Evolutionary conservation across 2,329 filamentous ascomycete genomes (phyloP).

Genomic region (Fusarium devonianum): DNA sequence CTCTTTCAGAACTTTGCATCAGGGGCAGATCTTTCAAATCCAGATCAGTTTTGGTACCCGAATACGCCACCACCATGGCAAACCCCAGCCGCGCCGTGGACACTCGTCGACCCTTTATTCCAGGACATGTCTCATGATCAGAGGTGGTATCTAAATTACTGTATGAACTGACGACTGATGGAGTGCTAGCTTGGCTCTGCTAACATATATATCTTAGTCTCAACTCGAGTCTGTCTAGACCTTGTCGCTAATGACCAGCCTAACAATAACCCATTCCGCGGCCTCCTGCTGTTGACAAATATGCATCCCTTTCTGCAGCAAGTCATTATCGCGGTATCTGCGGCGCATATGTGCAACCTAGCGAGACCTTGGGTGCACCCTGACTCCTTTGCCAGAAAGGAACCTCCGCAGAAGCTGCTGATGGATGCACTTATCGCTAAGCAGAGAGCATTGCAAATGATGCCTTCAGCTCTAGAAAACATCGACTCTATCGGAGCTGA

Average conservation of each 20-base stretch:
- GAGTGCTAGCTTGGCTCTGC: constrained; percentile 1
- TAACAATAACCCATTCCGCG: constrained; percentile 55
- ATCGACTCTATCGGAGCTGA: constrained; percentile 48
- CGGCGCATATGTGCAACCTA: constrained; percentile 55
- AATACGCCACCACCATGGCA: constrained; percentile 21
- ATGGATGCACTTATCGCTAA: constrained; percentile 55
- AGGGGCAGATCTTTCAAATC: constrained; percentile 11
- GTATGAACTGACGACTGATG: constrained; percentile 36
- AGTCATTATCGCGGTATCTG: constrained; percentile 56
- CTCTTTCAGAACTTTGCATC: not conserved
- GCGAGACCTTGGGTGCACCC: constrained; percentile 27
- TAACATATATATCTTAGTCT: constrained; percentile 45
- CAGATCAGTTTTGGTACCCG: constrained; percentile 24
- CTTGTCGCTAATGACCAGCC: constrained; percentile 55
- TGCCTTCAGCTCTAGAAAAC: constrained; percentile 49
- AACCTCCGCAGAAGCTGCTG: constrained; percentile 39
- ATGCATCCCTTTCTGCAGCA: constrained; percentile 52
- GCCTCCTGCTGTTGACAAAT: constrained; percentile 50
- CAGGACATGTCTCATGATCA: constrained; percentile 62
- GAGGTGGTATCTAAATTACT: constrained; percentile 51
- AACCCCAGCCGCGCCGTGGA: constrained; percentile 43
- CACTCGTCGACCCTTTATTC: constrained; percentile 51
- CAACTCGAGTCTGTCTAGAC: constrained; percentile 58
- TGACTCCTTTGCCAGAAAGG: constrained; percentile 43
- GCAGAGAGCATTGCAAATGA: constrained; percentile 51